Percentiles rank a stretch among this genome's conserved stretches.
These are phyloP conservation scores for Curvularia spicifera DNA, from an alignment of 2,329 filamentous ascomycete species.

Conservation along the genomic window DNA sequence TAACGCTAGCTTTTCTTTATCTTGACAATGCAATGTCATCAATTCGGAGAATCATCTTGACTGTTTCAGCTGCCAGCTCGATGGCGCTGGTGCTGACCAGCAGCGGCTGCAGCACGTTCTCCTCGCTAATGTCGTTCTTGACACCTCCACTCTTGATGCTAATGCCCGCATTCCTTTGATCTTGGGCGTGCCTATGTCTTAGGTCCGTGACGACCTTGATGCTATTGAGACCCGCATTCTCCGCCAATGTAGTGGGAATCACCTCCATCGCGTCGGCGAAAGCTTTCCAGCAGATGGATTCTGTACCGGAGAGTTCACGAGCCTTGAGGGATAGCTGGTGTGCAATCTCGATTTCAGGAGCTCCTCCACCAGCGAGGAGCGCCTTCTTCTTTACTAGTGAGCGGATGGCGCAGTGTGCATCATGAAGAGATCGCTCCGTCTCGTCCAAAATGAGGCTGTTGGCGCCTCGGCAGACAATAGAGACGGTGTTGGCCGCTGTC, in stretches of 20 bases:
- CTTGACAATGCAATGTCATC: constrained; percentile 66
- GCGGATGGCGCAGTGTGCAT: constrained; percentile 95
- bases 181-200: constrained; percentile 90
- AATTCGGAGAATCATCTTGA: constrained; percentile 87
- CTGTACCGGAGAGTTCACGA: constrained; percentile 84
- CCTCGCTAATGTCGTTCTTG: constrained; percentile 94
- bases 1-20: constrained; percentile 24
- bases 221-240: constrained; percentile 96
- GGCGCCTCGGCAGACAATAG: constrained; percentile 90
- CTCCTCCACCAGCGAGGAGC: constrained; percentile 95
- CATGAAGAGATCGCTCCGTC: constrained; percentile 94
- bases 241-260: constrained; percentile 92
- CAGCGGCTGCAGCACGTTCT: constrained; percentile 95
- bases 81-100: constrained; percentile 97
- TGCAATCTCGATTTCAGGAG: constrained; percentile 95
- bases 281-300: constrained; percentile 98
- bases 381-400: constrained; percentile 99
- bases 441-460: constrained; percentile 95
- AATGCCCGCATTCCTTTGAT: constrained; percentile 94
- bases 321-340: constrained; percentile 83
- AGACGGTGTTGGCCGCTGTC: constrained; percentile 82
- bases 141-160: constrained; percentile 98
- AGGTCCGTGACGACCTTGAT: constrained; percentile 99
- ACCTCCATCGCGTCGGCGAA: constrained; percentile 98
- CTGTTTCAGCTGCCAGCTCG: constrained; percentile 95